Base-by-base conservation (phyloP, 1,284 basidiomycete species). In the Mycosarcoma maydis region DNA sequence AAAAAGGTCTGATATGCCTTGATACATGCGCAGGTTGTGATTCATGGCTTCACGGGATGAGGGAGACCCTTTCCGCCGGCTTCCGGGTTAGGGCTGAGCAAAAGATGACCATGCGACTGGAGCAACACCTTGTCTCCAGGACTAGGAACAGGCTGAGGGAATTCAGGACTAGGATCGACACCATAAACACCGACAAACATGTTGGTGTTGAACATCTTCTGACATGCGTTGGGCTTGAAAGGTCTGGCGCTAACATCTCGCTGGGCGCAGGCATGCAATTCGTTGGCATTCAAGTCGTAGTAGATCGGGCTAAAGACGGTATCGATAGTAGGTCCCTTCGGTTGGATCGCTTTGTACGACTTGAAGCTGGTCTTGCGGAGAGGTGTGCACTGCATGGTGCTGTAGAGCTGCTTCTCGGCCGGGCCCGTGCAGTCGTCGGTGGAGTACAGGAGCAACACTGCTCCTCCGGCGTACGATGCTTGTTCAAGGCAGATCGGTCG, bases 141-240 rank as follows among this genome's bases (percentile, higher is more conserved):
- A 0, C 24, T 36, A 3, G 55, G 66, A 26, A 3, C 13, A 7
- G 46, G 47, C 34, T 51, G 66, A 13, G 50, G 46, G 23, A 27
- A 27, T 3, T 23, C 2, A 16, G 44, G 38, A 6, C 7, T 7
- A 4, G 30, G 38, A 22, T 68, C 65, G 13, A 43, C 46, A n/a
- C 59, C 59, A 14, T 53, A 69, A 7, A 69, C 41, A 13, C 66
- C 66, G 11, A 57, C 66, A 30, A 58, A 69, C 33, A 41, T 44
- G 14, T 45, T 34, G 3, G 41, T 19, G 7, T 32, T 48, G 14
- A 20, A 19, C 19, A 59, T 6, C 46, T 55, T 62, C 40, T 69
- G 59, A 27, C 66, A 69, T 16, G 32, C 26, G 29, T 53, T 40
- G 3, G 26, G 29, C 43, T 38, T 48, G 47, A 55, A 55, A 3